Evolutionary conservation across 306 rosid species (phyloP).

Genomic region (Calophaca sinica): DNA sequence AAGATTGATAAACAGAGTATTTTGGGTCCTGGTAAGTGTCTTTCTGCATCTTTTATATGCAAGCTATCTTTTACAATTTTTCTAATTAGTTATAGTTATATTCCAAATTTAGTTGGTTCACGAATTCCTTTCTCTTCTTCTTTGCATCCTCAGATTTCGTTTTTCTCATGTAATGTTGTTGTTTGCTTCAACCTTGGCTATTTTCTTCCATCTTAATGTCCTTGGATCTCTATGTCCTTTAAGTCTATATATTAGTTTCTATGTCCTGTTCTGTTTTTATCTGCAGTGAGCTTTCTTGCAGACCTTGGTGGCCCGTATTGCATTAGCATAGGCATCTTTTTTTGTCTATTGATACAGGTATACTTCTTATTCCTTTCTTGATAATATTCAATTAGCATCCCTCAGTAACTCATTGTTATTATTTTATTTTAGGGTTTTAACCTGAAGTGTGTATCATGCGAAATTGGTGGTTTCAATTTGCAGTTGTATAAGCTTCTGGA

Average conservation of each 20-base stretch:
- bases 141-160: conserved; percentile 7
- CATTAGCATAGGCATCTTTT: conserved; percentile 82
- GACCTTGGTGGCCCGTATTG: conserved; percentile 98
- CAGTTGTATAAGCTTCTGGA: conserved; percentile 43
- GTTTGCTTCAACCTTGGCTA: conserved; percentile 35
- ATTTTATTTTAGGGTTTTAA: not conserved
- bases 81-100: too few relatives aligned
- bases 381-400: too few relatives aligned
- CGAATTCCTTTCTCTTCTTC: too few relatives aligned
- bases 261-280: conserved; percentile 36
- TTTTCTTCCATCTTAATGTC: conserved; percentile 22
- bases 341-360: conserved; percentile 89
- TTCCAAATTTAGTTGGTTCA: too few relatives aligned
- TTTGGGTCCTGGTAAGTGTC: too few relatives aligned
- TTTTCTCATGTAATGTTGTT: conserved; percentile 20
- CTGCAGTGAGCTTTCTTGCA: conserved; percentile 95
- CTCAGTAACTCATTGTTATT: not conserved
- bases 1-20: too few relatives aligned
- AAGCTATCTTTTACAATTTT: too few relatives aligned
- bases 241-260: too few relatives aligned
- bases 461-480: conserved; percentile 24
- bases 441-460: not conserved
- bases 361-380: conserved; percentile 41
- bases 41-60: too few relatives aligned
- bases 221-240: conserved; percentile 22